A percentile compares a stretch with the other conserved stretches of the same genome.
Conservation (phyloP, 2,329 filamentous ascomycete species). For the Neofusicoccum sp. region DNA sequence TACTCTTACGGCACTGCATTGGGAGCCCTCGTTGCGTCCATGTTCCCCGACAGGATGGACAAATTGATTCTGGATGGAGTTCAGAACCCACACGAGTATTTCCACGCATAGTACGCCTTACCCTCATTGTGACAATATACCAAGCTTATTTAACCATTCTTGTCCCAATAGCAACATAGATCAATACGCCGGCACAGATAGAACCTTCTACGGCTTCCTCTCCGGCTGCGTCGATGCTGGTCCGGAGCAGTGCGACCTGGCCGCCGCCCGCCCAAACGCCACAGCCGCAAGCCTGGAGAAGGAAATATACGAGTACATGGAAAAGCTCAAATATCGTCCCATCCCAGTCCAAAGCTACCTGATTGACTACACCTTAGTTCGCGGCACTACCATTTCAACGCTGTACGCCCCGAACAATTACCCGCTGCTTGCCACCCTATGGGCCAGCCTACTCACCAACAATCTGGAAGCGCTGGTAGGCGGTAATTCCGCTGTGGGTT, state of each 20-base stretch:
- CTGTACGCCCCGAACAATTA: background rate
- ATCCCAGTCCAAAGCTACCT: conserved; percentile 27
- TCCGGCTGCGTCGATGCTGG: conserved; percentile 44
- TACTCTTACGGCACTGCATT: conserved; percentile 49
- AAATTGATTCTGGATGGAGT: conserved; percentile 46
- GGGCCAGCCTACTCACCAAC: background rate
- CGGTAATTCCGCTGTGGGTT: too few species aligned
- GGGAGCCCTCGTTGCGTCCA: conserved; percentile 35
- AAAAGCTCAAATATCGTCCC: conserved; percentile 40
- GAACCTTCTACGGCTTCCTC: conserved; percentile 44
- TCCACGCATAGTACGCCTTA: conserved; percentile 31
- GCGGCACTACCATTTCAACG: background rate
- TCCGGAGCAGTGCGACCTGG: conserved; percentile 39
- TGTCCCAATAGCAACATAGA: background rate
- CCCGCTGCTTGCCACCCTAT: background rate
- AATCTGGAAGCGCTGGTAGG: background rate
- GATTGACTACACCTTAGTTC: conserved; percentile 42
- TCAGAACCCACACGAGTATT: conserved; percentile 48
- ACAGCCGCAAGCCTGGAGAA: conserved; percentile 33
- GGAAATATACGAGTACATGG: conserved; percentile 32
- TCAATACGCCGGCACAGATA: conserved; percentile 40
- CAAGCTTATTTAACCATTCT: background rate
- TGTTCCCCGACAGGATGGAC: conserved; percentile 38
- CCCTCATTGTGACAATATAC: background rate
- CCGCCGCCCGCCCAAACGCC: conserved; percentile 30